Evolutionary conservation across 192 early-diverging fungal genomes (phyloP), one percentile per base, ranked within the genome.

Genomic region (Entomortierella chlamydospora): DNA sequence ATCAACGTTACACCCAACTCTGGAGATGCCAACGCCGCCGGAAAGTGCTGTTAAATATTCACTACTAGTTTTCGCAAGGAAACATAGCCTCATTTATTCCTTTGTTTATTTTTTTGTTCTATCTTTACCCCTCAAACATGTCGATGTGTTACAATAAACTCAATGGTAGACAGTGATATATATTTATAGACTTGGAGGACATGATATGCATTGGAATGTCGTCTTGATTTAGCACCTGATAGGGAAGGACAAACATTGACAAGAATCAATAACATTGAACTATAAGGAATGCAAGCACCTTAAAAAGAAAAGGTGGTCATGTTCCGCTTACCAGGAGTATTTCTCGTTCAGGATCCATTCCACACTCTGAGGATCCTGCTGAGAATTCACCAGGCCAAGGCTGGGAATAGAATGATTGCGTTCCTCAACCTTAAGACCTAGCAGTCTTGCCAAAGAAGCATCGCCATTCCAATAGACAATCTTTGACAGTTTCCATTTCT

Each of bases 21-120:
- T 57, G 86, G 87, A 57, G 92, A 93, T 63, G 81, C 86, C 57
- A 87, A 87, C 28, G 83, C 85, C 60, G 73, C 83, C 51, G 83
- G 85, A 61, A 88, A 84, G 54, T 91, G 91, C 81, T 94, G 93
- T 86, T 94, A 90, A 86, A 77, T 47, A 47, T 47, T 20, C 39
- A 41, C 39, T 13, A 41, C 39, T 41, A 47, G 15, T 47, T 47
- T 47, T 20, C 15, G 45, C 12, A 20, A 47, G 15, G 13, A 20
- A 42, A 34, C 50, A 33, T 51, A 28, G 28, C 9, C 52, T 54
- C 52, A 54, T 54, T 30, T 20, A 37, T 56, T 56, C 25, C 30
- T 9, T 37, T 20, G n/a, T 37, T 23, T 58, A 37, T 58, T 37
- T n/a, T 30, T 54, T 47, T 47, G 15, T 47, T 17, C 15, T 47